phyloP scores from a whole-genome alignment of 129 eudicot species.

The Flaveria brownii region DNA sequence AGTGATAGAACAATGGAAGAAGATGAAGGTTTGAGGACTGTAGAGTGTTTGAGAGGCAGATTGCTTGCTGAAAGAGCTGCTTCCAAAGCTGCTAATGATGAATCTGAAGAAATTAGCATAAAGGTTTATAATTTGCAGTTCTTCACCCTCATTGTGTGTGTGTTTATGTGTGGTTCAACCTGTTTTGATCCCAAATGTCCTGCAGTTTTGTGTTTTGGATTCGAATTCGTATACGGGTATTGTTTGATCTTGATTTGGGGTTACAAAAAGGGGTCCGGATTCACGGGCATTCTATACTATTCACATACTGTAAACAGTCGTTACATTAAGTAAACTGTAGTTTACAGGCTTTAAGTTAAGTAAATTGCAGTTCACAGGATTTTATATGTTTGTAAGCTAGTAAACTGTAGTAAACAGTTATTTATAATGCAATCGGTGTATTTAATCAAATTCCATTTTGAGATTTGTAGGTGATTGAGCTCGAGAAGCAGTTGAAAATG shows the following conservation, averaged over 20 bases:
- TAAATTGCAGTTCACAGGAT: no score
- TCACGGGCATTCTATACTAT: no score
- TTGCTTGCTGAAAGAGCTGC: conserved; percentile 83
- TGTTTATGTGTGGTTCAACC: background rate
- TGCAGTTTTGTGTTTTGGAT: no score
- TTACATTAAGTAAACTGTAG: no score
- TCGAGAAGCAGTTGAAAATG: conserved; percentile 60
- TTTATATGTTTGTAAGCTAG: no score
- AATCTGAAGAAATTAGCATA: conserved; percentile 51
- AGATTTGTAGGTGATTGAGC: conserved; percentile 53
- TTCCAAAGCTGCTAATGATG: conserved; percentile 76
- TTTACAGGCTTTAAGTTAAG: no score
- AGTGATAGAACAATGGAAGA: conserved; percentile 58
- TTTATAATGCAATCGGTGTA: no score
- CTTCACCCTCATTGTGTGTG: background rate
- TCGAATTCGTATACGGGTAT: background rate
- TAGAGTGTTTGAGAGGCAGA: conserved; percentile 90
- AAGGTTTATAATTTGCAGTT: conserved; percentile 44
- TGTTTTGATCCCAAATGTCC: no score
- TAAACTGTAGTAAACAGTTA: no score
- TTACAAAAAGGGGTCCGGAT: no score
- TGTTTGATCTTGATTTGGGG: conserved; percentile 17
- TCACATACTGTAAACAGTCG: no score
- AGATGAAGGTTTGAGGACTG: conserved; percentile 56
- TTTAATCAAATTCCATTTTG: background rate